Base-by-base conservation (phyloP, 768 basidiomycete species). In the Suillus tomentosus region DNA sequence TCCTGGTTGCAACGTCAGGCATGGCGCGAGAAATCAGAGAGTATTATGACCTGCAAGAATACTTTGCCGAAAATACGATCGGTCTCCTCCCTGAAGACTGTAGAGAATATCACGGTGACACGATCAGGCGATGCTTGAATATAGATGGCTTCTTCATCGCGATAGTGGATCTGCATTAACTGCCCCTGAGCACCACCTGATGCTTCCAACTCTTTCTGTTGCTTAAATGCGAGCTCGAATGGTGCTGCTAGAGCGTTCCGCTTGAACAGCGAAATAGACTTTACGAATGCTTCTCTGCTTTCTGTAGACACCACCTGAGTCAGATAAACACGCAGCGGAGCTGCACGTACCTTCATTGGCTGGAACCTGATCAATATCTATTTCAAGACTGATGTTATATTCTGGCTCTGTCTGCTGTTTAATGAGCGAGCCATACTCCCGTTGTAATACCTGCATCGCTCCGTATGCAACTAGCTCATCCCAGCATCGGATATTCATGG, bases 401-500 rank as follows among this genome's bases (percentile, higher is more conserved):
- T 96, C 95, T 3, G 87, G 83, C 74, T 99, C 96, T 1, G 89
- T 82, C 67, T 89, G 82, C 27, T 80, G 76, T 64, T 83, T 79
- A 57, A 98, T 75, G 68, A 91, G 79, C 3, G 84, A 71, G 6
- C 92, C 94, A 74, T 98, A 99, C 77, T 96, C 94, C 53, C 91
- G 83, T 71, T 82, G 78, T 62, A 99, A 78, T 42, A 96, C 78
- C 59, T 93, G 87, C 39, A 88, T 71, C 1, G 93, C 97, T 53
- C 96, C 97, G 71, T 93, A 96, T 60, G 84, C 81, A 13, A 89
- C 89, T 53, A 99, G 87, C 74, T 99, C 95, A 65, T 90, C 86
- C 96, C 96, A 99, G 80, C 96, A 99, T 57, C 93, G 90, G 64
- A 99, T 95, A 76, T 90, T 89, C 95, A 99, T 99, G 37, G 96